A percentile compares a stretch with the other conserved stretches of the same genome.
phyloP scores from a whole-genome alignment of 2,329 filamentous ascomycete genomes.

The Fusarium sp. region DNA sequence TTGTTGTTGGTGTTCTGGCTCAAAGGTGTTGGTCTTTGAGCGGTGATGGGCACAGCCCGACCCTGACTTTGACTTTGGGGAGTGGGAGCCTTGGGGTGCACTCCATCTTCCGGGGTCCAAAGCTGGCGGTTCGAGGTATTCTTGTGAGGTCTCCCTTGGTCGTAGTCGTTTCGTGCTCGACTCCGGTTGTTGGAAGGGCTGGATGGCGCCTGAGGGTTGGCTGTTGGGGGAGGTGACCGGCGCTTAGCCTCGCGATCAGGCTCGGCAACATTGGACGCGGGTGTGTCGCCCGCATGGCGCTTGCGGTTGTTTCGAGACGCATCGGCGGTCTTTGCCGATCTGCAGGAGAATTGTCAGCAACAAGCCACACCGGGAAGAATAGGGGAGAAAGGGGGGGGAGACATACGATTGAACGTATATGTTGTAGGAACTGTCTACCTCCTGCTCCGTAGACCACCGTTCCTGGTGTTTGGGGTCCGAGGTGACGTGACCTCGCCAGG shows the following conservation, averaged over 20 bases:
- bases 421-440: conserved; percentile 42
- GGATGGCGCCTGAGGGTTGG: conserved; percentile 29
- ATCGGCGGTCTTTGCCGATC: not conserved
- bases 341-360: not conserved
- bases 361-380: not conserved
- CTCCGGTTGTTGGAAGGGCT: conserved; percentile 33
- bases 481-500: conserved; percentile 42
- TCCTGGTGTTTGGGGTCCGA: conserved; percentile 30
- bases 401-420: conserved; percentile 28
- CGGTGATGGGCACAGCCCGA: conserved; percentile 9
- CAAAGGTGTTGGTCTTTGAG: conserved; percentile 6
- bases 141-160: conserved; percentile 36
- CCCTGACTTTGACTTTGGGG: conserved; percentile 16
- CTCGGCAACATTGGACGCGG: too few relatives aligned
- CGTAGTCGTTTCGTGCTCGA: conserved; percentile 35
- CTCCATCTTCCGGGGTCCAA: conserved; percentile 43
- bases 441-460: conserved; percentile 36
- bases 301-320: too few relatives aligned
- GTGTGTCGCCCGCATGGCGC: too few relatives aligned
- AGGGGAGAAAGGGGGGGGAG: too few relatives aligned
- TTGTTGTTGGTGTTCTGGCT: not conserved
- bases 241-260: conserved; percentile 25
- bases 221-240: conserved; percentile 41
- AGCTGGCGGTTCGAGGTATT: conserved; percentile 40
- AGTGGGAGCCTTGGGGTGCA: conserved; percentile 1